Percentiles rank a stretch among this genome's conserved stretches.
Evolutionary conservation across 345 rosid species (phyloP).

Genomic region (Dimocarpus longan): DNA sequence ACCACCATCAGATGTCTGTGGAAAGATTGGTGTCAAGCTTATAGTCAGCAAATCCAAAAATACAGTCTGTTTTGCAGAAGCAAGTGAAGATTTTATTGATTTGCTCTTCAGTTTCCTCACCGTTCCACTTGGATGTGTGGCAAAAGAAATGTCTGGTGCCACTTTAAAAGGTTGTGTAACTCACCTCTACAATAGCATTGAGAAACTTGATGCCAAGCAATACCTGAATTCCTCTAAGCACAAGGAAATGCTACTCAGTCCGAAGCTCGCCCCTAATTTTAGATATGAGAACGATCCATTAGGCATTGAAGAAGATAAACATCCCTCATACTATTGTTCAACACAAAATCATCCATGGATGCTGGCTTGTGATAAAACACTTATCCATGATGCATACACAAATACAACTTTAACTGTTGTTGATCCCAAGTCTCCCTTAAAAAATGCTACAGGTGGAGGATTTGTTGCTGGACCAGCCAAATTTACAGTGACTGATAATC

Average conservation of each 20-base stretch:
- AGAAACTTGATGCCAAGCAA: background rate
- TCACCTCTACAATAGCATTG: conserved; percentile 13
- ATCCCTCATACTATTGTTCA: background rate
- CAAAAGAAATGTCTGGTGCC: conserved; percentile 11
- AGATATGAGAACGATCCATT: conserved; percentile 2
- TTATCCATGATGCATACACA: too few relatives aligned
- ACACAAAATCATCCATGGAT: too few relatives aligned
- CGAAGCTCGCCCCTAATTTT: conserved; percentile 14
- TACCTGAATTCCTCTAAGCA: conserved; percentile 6
- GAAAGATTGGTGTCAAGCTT: conserved; percentile 16
- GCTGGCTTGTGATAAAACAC: too few relatives aligned
- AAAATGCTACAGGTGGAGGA: too few relatives aligned
- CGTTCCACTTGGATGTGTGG: conserved; percentile 26
- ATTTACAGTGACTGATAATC: too few relatives aligned
- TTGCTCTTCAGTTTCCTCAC: conserved; percentile 35
- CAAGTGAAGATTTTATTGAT: conserved; percentile 21
- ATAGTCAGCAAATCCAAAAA: conserved; percentile 30
- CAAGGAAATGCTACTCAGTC: conserved; percentile 15
- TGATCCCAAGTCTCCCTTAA: too few relatives aligned
- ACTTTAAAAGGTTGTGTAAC: conserved; percentile 1
- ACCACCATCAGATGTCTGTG: conserved; percentile 1
- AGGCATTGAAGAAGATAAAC: background rate
- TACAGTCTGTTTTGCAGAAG: conserved; percentile 25
- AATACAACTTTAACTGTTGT: too few relatives aligned
- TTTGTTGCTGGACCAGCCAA: too few relatives aligned